Evolutionary conservation across 2,329 filamentous ascomycete species (phyloP).

Genomic region (Esteya vermicola): DNA sequence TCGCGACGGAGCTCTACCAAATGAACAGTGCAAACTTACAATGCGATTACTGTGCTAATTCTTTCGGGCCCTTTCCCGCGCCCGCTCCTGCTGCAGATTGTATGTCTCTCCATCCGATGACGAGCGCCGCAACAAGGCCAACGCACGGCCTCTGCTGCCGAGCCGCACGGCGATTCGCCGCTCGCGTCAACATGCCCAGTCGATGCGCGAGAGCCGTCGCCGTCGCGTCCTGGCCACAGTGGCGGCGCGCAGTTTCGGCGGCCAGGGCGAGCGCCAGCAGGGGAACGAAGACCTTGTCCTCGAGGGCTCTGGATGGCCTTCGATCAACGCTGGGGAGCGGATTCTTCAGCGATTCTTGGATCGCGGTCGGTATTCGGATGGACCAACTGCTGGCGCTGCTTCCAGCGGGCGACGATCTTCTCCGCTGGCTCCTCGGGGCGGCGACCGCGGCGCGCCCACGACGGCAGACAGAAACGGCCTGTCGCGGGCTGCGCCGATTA

Average conservation of each 20-base stretch:
- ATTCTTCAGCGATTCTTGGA: conserved; percentile 1
- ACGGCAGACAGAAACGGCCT: background rate
- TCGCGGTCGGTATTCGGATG: background rate
- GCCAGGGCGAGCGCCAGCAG: background rate
- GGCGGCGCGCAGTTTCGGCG: background rate
- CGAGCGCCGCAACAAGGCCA: conserved; percentile 8
- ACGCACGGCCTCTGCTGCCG: conserved; percentile 8
- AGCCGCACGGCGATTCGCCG: conserved; percentile 11
- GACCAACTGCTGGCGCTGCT: background rate
- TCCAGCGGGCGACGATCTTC: background rate
- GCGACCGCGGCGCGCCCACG: too few species aligned
- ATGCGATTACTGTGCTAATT: background rate
- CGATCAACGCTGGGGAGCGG: background rate
- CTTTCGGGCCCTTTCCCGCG: background rate
- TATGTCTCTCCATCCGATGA: conserved; percentile 12
- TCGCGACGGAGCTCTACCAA: too few species aligned
- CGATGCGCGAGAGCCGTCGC: conserved; percentile 9
- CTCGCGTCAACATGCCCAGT: conserved; percentile 4
- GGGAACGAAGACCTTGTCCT: background rate
- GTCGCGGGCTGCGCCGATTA: too few species aligned
- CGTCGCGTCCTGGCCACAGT: conserved; percentile 8
- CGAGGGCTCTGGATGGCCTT: background rate
- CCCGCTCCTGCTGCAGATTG: too few species aligned
- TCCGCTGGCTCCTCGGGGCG: background rate
- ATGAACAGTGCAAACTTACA: too few species aligned